Base-by-base conservation (phyloP, 2,329 filamentous ascomycete genomes). In the Calonectria pteridis region DNA sequence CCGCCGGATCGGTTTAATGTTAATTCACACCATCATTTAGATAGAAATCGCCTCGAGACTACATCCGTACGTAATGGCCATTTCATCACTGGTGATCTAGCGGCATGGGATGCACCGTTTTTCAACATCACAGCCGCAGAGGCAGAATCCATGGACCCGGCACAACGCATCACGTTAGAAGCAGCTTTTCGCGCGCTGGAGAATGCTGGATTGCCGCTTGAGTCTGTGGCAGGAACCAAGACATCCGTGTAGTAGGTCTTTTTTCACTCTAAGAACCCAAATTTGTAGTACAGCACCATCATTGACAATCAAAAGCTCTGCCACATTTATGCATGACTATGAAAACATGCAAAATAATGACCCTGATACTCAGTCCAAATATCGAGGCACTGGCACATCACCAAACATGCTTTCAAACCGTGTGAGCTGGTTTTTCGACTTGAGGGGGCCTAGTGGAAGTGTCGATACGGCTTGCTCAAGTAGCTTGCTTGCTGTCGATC, bases 351-450 rank as follows among this genome's bases (percentile, higher is more conserved):
- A 77, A 5, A 71, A 78, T 9, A 79, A 80, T 55, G 85, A 87
- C 66, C 80, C 82, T 0, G 84, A 43, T 31, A 49, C 59, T 0
- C 59, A 43, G 13, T 29, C 37, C 10, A 64, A 64, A 18, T 64
- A 87, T 20, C 81, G 77, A 5, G 67, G 77, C 9, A 77, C 81
- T 14, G 79, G 79, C 2, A 84, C 83, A 40, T 78, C 82, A 1
- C 80, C 80, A 0, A 85, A 78, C 11, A 81, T 86, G 4, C 43
- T 85, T 6, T 78, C 86, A 0, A 88, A 87, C 71, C 82, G 86
- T 1, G 75, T 86, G 16, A 85, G 83, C 43, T 87, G 83, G 82
- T 85, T 81, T 70, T 87, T 76, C 59, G 76, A 72, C 6, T 65
- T 78, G 26, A 59, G 35, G 4, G 77, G 77, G 1, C 76, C 77